Conservation (phyloP, 345 rosid species). For the Populus alba region DNA sequence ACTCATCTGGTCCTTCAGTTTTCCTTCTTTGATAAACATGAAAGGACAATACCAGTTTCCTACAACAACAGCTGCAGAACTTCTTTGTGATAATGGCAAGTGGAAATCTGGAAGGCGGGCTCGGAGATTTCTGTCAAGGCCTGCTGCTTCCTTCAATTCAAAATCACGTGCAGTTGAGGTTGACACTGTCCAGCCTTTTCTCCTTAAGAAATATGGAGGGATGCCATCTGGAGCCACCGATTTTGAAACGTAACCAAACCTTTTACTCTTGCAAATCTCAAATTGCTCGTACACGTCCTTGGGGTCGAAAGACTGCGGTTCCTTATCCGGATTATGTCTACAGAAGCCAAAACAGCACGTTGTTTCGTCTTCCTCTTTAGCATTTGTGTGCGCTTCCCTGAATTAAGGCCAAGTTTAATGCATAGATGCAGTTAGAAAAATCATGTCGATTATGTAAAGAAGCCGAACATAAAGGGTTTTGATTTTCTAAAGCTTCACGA, state of each 20-base stretch:
- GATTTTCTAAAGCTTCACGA: background rate
- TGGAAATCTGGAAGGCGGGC: slow-evolving; percentile 10
- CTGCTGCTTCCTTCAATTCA: slow-evolving; percentile 16
- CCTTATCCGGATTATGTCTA: background rate
- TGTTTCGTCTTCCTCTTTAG: slow-evolving; percentile 12
- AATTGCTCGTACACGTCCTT: background rate
- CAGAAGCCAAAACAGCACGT: slow-evolving; percentile 15
- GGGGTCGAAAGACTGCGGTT: slow-evolving; percentile 4
- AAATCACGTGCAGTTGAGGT: background rate
- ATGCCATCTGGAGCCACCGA: slow-evolving; percentile 10
- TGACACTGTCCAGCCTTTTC: slow-evolving; percentile 9
- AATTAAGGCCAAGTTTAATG: background rate
- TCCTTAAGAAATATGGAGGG: slow-evolving; percentile 17
- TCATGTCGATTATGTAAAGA: no score
- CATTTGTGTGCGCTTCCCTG: slow-evolving; percentile 17
- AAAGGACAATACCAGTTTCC: slow-evolving; percentile 24
- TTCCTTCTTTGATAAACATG: slow-evolving; percentile 16
- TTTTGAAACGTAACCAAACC: slow-evolving; percentile 3
- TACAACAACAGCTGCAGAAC: background rate
- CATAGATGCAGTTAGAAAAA: no score
- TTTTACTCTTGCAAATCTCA: background rate
- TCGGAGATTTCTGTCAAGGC: slow-evolving; percentile 10
- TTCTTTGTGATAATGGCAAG: slow-evolving; percentile 7
- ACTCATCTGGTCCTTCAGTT: slow-evolving; percentile 10
- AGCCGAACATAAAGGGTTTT: background rate